Base-by-base conservation (phyloP, 2,329 filamentous ascomycete genomes). In the Colletotrichum cereale region DNA sequence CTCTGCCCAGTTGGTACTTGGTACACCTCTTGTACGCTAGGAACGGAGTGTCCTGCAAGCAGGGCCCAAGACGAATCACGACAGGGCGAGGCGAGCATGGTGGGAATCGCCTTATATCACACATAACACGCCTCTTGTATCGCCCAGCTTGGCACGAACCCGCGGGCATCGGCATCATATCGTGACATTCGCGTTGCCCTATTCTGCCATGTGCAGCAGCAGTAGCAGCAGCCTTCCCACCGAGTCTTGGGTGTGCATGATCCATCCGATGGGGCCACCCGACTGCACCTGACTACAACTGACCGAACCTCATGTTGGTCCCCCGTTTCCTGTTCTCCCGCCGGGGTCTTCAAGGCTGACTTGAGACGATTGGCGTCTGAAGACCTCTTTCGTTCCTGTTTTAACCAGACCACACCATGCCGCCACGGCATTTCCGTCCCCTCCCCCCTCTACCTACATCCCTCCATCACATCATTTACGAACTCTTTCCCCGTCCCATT, bases 351-450 rank as follows among this genome's bases (percentile, higher is more conserved):
- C 56, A 50, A 62, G 56, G 67, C 56, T 56, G 56, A 71, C 67
- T 67, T 71, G 67, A 71, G 67, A 71, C 67, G 67, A 62, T 63
- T 52, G 48, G 62, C 67, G 67, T 71, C 63, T 71, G 67, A 71
- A 71, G 50, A 71, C 50, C 36, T 48, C 56, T 67, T 56, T 57
- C 48, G 67, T 67, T 48, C 63, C 56, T 67, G 67, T 61, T 67
- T 62, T 67, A 71, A 71, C 56, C 40, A 38, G 21, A 63, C 67
- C 67, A 42, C 40, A 50, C 48, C 44, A 29, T 62, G 63, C 34
- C 63, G 62, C 56, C 63, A 67, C 67, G 67, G 67, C 67, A 67
- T 71, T 71, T 63, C 67, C 67, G 55, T 44, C 40, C 34, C 57
- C 31, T 24, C 34, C 36, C 48, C 36, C 21, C n/a, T 36, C 26